Conservation (phyloP, 495 filamentous ascomycete genomes). For the Trichoderma orchidacearum region DNA sequence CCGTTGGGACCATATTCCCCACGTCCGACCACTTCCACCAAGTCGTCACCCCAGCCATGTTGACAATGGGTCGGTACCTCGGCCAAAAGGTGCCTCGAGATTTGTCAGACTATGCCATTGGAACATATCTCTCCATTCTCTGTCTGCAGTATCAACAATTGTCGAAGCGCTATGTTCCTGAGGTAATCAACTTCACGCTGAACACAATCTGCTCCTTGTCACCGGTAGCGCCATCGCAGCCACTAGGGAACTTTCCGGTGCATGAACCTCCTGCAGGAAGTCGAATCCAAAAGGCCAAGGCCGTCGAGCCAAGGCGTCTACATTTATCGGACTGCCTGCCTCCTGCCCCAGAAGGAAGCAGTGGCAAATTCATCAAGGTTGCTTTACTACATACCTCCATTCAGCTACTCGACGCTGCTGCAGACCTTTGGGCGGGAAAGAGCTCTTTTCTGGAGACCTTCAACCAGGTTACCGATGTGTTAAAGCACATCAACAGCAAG, state of each 20-base stretch:
- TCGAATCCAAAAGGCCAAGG: constrained; percentile 28
- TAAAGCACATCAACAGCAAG: constrained; percentile 39
- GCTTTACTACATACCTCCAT: constrained; percentile 44
- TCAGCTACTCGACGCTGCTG: constrained; percentile 42
- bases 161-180: constrained; percentile 77
- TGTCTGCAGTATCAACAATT: constrained; percentile 66
- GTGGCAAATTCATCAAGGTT: constrained; percentile 32
- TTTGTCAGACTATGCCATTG: constrained; percentile 52
- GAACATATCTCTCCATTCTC: constrained; percentile 66
- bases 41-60: constrained; percentile 75
- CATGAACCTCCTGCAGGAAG: constrained; percentile 42
- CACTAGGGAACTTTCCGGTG: constrained; percentile 44
- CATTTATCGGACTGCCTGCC: constrained; percentile 39
- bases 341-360: constrained; percentile 17
- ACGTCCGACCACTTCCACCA: constrained; percentile 95
- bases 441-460: constrained; percentile 67
- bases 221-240: constrained; percentile 30
- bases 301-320: constrained; percentile 24
- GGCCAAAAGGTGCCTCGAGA: constrained; percentile 54
- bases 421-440: constrained; percentile 49
- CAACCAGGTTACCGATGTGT: constrained; percentile 37
- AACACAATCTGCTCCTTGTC: constrained; percentile 61
- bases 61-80: constrained; percentile 71
- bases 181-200: constrained; percentile 67
- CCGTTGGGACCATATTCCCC: constrained; percentile 73